Base-by-base conservation (phyloP, 768 basidiomycete species). In the Termitomyces sp. region DNA sequence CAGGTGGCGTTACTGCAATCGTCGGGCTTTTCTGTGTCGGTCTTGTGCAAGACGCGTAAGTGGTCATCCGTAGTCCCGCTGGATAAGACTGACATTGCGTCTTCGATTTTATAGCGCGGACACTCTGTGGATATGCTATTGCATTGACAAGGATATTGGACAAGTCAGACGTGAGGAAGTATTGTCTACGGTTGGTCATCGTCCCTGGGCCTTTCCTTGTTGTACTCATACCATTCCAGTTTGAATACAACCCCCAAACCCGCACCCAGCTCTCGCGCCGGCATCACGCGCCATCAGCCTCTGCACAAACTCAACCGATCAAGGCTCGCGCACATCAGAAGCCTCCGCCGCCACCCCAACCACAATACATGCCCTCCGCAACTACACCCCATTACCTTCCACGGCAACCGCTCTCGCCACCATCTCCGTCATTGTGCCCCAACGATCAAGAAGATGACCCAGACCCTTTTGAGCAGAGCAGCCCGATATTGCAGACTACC, bases 21-120 rank as follows among this genome's bases (percentile, higher is more conserved):
- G 90, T 93, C 32, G 88, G 91, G 1, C 66, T 89, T 67, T 94
- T 93, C 63, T 92, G 89, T 60, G 83, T 91, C 7, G 90, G 90
- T 4, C 74, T 94, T 5, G 82, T 94, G 39, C 82, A 83, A 59
- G 93, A 96, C 70, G 70, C 74, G 76, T 77, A 59, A 65, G 77
- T 71, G 1, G 3, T 53, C 4, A 21, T 19, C n/a, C 48, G 42
- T 50, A 42, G 39, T 9, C 27, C 30, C 28, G 42, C 3, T 6
- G 21, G 37, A 14, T 21, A 40, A 46, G 37, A 8, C n/a, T 51
- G 25, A 51, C 37, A 12, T 39, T 17, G n/a, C 8, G 1, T 4
- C 1, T n/a, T 46, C 1, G 19, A 34, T 17, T 44, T 59, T n/a
- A 54, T 25, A 77, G 76, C 37, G 76, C 74, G 27, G 78, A 79